phyloP scores from a whole-genome alignment of 2,329 filamentous ascomycete species.

The Monosporascus sp. region DNA sequence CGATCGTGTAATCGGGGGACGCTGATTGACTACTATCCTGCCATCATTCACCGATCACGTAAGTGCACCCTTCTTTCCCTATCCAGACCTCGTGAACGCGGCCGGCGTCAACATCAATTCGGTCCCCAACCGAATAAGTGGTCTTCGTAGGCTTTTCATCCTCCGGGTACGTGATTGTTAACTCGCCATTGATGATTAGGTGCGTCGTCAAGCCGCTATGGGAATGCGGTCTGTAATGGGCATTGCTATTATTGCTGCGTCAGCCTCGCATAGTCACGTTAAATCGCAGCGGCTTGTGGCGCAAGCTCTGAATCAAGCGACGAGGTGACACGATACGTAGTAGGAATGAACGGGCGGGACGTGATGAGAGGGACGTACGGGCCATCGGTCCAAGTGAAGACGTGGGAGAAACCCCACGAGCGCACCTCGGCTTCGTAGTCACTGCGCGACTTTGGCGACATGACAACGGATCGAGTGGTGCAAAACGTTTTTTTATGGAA shows the following conservation, averaged over 20 bases:
- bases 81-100: slow-evolving; percentile 67
- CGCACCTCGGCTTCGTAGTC: slow-evolving; percentile 57
- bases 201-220: slow-evolving; percentile 64
- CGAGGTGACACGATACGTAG: background rate
- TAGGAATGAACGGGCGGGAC: background rate
- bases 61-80: slow-evolving; percentile 61
- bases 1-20: too few species aligned
- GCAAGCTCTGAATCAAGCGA: too few species aligned
- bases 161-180: slow-evolving; percentile 64
- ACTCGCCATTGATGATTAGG: slow-evolving; percentile 58
- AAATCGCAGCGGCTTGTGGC: too few species aligned
- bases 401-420: slow-evolving; percentile 64
- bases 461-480: background rate
- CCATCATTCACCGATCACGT: slow-evolving; percentile 57
- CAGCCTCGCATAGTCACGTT: slow-evolving; percentile 4
- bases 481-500: background rate
- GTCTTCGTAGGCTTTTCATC: slow-evolving; percentile 51
- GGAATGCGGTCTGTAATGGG: slow-evolving; percentile 63
- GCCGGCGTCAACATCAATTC: slow-evolving; percentile 62
- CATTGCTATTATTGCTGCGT: slow-evolving; percentile 45
- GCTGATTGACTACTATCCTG: slow-evolving; percentile 16
- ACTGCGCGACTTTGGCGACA: slow-evolving; percentile 33
- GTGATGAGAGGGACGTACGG: slow-evolving; percentile 47
- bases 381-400: slow-evolving; percentile 68
- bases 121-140: slow-evolving; percentile 54